Evolutionary conservation across 306 rosid genomes (phyloP), one percentile per base, ranked within the genome.

Genomic region (Lagenaria siceraria): DNA sequence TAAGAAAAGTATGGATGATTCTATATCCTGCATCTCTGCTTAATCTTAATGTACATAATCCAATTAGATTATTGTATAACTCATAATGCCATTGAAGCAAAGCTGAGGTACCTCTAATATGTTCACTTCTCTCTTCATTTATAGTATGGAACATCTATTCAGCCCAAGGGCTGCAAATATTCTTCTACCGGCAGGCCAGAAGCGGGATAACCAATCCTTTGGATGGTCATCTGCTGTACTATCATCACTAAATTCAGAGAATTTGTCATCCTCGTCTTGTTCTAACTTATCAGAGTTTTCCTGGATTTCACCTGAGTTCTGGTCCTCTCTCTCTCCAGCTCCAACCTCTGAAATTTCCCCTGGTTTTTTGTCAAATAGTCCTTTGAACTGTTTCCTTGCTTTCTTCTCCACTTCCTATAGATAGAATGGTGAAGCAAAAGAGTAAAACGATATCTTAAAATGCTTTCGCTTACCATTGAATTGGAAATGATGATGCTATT

Each of bases 291-390:
- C 91, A 60, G 21, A 80, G 25, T 81, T 82, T 58, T 81, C 80
- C 66, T 74, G 88, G 65, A 51, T 86, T 76, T 87, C 86, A 43
- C 84, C 81, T 21, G 83, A 61, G 51, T 66, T 80, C 78, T 78
- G 81, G 65, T 77, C 87, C 35, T 46, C 80, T 69, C 84, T 85
- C 54, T 82, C 88, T 51, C 82, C 86, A 8, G 77, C 78, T 36
- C 86, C 85, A 58, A 27, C 96, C 46, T 88, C 91, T 2, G 97
- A 74, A 58, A 95, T 95, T 84, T 95, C 93, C 75, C 97, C 97
- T 3, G 99, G 99, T 78, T 88, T 95, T 85, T 90, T 95, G 87
- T 92, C 98, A 51, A 95, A 95, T 49, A 92, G 91, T 74, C 98
- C 97, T 85, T 87, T 92, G 75, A 95, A 92, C 76, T 95, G 97